Conservation (phyloP, 306 rosid species). For the Fagus crenata region DNA sequence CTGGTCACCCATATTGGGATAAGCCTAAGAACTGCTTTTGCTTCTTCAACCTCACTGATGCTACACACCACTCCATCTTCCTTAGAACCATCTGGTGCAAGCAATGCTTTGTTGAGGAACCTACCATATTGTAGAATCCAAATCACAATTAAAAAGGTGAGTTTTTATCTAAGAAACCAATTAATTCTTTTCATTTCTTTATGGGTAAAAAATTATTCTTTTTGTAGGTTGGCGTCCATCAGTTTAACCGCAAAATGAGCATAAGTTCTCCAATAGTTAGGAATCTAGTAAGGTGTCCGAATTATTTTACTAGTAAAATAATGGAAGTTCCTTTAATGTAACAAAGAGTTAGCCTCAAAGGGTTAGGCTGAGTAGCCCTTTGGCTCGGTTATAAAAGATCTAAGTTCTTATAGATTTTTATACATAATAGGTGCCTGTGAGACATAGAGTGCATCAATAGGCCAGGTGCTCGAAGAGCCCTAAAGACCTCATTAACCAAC, state of each 20-base stretch:
- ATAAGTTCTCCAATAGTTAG: not conserved
- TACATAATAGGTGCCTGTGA: not conserved
- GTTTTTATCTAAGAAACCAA: not conserved
- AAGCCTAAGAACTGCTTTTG: constrained; percentile 42
- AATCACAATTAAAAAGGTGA: not conserved
- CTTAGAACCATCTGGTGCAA: constrained; percentile 28
- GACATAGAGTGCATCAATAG: not conserved
- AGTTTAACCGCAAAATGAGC: not conserved
- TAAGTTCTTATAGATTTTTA: not conserved
- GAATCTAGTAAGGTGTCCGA: not conserved
- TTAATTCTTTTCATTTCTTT: not conserved
- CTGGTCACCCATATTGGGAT: constrained; percentile 44
- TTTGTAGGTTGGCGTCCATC: not conserved
- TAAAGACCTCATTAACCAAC: not conserved
- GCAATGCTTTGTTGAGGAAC: constrained; percentile 44
- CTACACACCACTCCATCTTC: constrained; percentile 31
- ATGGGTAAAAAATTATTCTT: not conserved
- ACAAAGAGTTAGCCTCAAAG: not conserved
- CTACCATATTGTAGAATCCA: constrained; percentile 12
- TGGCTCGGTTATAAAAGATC: too few relatives aligned
- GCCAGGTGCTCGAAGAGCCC: not conserved
- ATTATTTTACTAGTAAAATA: not conserved
- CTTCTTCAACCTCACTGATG: constrained; percentile 44
- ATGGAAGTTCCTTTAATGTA: not conserved
- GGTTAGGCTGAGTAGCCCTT: not conserved